A percentile compares a stretch with the other conserved stretches of the same genome.
phyloP scores from a whole-genome alignment of 768 basidiomycete species.

The Aureoboletus auriporus region DNA sequence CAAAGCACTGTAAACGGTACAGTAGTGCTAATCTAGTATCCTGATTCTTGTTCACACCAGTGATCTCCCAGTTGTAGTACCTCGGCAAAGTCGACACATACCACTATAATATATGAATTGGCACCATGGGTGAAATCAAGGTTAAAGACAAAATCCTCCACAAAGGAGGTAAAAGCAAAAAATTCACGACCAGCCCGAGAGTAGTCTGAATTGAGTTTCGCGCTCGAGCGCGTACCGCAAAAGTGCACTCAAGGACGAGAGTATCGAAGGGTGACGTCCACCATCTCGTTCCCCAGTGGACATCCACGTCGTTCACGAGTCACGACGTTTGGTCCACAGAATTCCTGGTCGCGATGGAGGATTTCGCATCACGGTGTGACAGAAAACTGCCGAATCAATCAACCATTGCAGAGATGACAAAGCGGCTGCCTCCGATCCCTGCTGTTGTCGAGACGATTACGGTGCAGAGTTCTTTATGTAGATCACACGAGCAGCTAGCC shows the following conservation, averaged over 20 bases:
- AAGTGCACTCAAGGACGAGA: slow-evolving; percentile 27
- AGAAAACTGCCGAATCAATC: too few species aligned
- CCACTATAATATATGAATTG: too few species aligned
- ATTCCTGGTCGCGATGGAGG: not conserved
- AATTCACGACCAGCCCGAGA: slow-evolving; percentile 25
- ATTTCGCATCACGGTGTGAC: too few species aligned
- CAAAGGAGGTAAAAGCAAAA: slow-evolving; percentile 10
- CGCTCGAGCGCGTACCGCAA: slow-evolving; percentile 19
- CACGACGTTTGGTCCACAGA: not conserved
- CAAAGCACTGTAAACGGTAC: too few species aligned
- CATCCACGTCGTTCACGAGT: not conserved
- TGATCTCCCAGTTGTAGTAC: too few species aligned
- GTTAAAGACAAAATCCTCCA: not conserved
- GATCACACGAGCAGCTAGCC: not conserved
- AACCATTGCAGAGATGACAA: too few species aligned
- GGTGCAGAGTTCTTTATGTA: too few species aligned
- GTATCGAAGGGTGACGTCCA: not conserved
- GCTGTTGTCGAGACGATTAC: too few species aligned
- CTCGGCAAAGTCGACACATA: too few species aligned
- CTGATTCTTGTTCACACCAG: too few species aligned
- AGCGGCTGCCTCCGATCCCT: too few species aligned
- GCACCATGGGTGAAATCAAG: not conserved
- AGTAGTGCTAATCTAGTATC: too few species aligned
- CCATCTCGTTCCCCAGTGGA: slow-evolving; percentile 21
- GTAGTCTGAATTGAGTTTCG: slow-evolving; percentile 33